These are phyloP conservation scores for Cladorrhinum sp. DNA, from an alignment of 2,329 filamentous ascomycete species.

Conservation along the genomic window DNA sequence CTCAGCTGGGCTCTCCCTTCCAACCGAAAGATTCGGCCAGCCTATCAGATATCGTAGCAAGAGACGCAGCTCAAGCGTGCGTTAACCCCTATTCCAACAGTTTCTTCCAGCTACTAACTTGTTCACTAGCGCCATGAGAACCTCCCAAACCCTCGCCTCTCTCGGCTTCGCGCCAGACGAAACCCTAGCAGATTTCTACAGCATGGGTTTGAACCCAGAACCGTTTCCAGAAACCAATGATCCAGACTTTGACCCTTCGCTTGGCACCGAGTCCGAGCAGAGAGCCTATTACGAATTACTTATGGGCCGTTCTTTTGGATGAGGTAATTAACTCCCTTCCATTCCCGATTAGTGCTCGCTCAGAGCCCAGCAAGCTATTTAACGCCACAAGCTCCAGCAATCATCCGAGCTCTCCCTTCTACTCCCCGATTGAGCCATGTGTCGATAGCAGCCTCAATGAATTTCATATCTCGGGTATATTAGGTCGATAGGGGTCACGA, in stretches of 20 bases:
- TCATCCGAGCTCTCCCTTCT: too few relatives aligned
- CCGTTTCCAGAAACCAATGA: slow-evolving; percentile 27
- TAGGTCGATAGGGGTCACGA: too few relatives aligned
- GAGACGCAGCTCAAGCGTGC: slow-evolving; percentile 36
- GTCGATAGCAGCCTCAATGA: neutral
- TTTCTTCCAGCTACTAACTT: slow-evolving; percentile 3
- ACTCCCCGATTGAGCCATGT: neutral
- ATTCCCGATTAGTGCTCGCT: too few relatives aligned
- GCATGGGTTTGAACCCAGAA: slow-evolving; percentile 37
- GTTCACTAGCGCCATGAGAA: slow-evolving; percentile 31
- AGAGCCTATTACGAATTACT: slow-evolving; percentile 38
- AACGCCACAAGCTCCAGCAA: neutral
- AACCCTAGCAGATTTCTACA: slow-evolving; percentile 37
- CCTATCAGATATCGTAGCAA: slow-evolving; percentile 36
- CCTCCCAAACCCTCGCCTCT: slow-evolving; percentile 35
- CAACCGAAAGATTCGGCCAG: slow-evolving; percentile 26
- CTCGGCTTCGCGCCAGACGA: slow-evolving; percentile 38
- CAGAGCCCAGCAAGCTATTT: neutral
- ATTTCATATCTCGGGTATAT: too few relatives aligned
- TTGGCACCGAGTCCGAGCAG: slow-evolving; percentile 36
- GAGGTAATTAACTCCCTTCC: neutral
- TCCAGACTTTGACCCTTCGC: slow-evolving; percentile 29
- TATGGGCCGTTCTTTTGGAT: slow-evolving; percentile 32
- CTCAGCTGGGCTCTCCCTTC: slow-evolving; percentile 6
- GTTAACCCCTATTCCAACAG: slow-evolving; percentile 12